Base-by-base conservation (phyloP, 164 flowering plant genomes). In the Sedum album region DNA sequence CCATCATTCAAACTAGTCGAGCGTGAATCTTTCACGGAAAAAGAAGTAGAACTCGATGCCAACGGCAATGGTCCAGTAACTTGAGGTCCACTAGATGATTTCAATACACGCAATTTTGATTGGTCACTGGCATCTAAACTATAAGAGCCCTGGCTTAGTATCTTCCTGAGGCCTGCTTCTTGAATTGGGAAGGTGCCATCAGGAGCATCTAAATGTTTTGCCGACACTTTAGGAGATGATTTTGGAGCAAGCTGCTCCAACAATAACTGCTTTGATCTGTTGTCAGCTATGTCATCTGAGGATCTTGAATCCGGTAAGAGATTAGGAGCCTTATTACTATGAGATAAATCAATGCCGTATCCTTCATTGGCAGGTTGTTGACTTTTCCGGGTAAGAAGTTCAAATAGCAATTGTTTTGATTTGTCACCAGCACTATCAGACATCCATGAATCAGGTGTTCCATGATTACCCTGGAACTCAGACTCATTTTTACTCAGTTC, bases 171-270 rank as follows among this genome's bases (percentile, higher is more conserved):
- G 69, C 77, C 79, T 33, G 69, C 68, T 68, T 83, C 84, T 49
- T 62, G 86, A 70, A 76, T 88, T 65, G 83, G 60, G 28, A 73
- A 55, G 72, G 75, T 73, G 75, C 51, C 75, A 64, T 79, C 71
- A 41, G 77, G 76, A 57, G 18, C 62, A 2, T 57, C 62, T 57
- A 57, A 28, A 57, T 7, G 33, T 57, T n/a, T 13, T 57, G 31
- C 62, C 11, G 33, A 30, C 6, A 15, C 20, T 28, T 57, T 57
- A 28, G 0, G 62, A 26, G 33, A 57, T 1, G 33, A 0, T 70
- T 78, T 85, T 75, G 80, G 82, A 71, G 84, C 84, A 10, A 88
- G 83, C 65, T 82, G 57, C 25, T 89, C 91, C 87, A 86, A 76
- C 62, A 87, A 73, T 66, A 76, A 66, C 30, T 74, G 77, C 74